A percentile compares a stretch with the other conserved stretches of the same genome.
Evolutionary conservation across 116 monocot genomes (phyloP).

Genomic region (Cymodocea nodosa): DNA sequence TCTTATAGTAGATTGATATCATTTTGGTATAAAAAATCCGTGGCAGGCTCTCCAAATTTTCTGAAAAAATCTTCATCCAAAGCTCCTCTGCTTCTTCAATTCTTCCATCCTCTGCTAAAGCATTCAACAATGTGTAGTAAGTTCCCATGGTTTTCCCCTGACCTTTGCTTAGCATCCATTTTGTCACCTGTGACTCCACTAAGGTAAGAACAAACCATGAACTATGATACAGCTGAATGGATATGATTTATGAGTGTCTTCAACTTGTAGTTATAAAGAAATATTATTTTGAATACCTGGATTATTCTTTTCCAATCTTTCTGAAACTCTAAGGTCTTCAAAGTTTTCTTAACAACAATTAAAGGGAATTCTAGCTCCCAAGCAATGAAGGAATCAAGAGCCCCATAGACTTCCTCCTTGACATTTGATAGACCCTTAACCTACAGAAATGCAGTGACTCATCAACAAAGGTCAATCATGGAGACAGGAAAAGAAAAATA

Average conservation of each 20-base stretch:
- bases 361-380: constrained; percentile 98
- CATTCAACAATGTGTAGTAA: constrained; percentile 74
- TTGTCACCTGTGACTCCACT: constrained; percentile 42
- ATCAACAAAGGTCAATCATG: too few relatives aligned
- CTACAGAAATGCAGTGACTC: constrained; percentile 18
- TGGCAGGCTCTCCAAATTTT: constrained; percentile 79
- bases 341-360: constrained; percentile 82
- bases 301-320: constrained; percentile 96
- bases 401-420: constrained; percentile 97
- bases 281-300: constrained; percentile 35
- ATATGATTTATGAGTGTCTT: not conserved
- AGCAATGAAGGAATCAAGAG: constrained; percentile 91
- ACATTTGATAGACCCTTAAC: constrained; percentile 86
- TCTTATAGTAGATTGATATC: constrained; percentile 58
- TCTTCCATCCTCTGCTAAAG: constrained; percentile 83
- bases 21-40: constrained; percentile 74
- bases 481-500: too few relatives aligned
- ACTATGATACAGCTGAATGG: not conserved
- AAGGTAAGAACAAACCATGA: not conserved
- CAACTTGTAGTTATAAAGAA: not conserved
- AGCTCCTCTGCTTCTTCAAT: constrained; percentile 87
- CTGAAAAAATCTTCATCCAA: constrained; percentile 60
- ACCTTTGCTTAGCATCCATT: constrained; percentile 99
- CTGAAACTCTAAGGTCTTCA: constrained; percentile 76
- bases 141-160: constrained; percentile 97